Base-by-base conservation (phyloP, 2,329 filamentous ascomycete species). In the Fusarium dlaminii region DNA sequence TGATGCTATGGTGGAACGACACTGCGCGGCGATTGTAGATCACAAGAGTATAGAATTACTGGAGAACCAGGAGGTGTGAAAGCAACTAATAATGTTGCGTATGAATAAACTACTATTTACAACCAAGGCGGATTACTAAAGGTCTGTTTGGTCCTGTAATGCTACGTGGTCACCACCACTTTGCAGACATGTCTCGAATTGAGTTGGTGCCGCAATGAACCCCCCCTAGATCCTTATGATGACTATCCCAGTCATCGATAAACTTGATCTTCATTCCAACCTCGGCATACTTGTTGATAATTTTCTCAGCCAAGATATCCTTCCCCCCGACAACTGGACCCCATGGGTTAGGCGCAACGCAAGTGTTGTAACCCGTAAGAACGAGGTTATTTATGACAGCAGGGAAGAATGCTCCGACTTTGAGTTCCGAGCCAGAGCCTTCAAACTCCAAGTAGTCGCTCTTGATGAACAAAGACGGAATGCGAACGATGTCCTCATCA, bases 21-120 rank as follows among this genome's bases (percentile, higher is more conserved):
- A 75, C 34, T 54, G 51, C 14, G 42, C 49, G 6, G 65, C 73
- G 8, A 75, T 75, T 24, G 27, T 57, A 12, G 72, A 75, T 27
- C 66, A 73, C 27, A 51, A 62, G 14, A 68, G 69, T 12, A 43
- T 75, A 11, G 63, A 75, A 20, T 15, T 75, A 1, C 27, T 75
- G 2, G 65, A 70, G 34, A 29, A 10, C 20, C 12, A 4, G 12
- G 6, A 27, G 20, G 6, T 20, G 4, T 46, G 6, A 15, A 46
- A 20, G 27, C 3, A 27, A 20, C 0, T 22, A 46, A 46, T 8
- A 7, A 29, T 46, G 12, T 14, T 29, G 8, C 13, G 29, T 29
- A 29, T 10, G 8, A 11, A 29, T 14, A 22, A 15, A 22, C 22
- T 7, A 29, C 43, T 46, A 22, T n/a, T 7, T n/a, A 5, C 10